Evolutionary conservation across 257 asterid genomes (phyloP).

Genomic region (Plantago major): DNA sequence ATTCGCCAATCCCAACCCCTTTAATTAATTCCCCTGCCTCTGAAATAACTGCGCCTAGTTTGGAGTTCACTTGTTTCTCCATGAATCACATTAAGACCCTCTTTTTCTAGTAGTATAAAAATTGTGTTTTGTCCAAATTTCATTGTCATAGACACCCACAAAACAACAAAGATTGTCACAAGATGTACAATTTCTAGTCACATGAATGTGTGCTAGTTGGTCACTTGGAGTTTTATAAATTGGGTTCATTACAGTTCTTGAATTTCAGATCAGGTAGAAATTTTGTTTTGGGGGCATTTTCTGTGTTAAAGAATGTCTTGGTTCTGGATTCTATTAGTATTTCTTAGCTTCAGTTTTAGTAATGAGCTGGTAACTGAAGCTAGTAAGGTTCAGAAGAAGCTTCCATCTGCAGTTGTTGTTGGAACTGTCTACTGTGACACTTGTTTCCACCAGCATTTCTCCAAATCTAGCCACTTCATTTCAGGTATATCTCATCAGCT

Average conservation of each 20-base stretch:
- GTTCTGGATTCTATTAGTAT: slow-evolving; percentile 30
- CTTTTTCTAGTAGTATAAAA: neutral
- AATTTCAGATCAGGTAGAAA: neutral
- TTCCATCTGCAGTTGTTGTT: slow-evolving; percentile 54
- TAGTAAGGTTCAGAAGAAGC: slow-evolving; percentile 25
- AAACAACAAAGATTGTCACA: slow-evolving; percentile 11
- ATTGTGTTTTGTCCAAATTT: neutral
- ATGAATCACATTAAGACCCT: slow-evolving; percentile 25
- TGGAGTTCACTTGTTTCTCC: slow-evolving; percentile 42
- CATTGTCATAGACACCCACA: slow-evolving; percentile 16
- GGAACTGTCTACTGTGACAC: slow-evolving; percentile 79
- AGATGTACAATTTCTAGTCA: neutral
- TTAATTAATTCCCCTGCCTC: neutral
- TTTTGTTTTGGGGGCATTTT: no score
- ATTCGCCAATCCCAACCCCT: neutral
- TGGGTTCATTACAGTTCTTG: neutral
- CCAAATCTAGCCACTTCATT: slow-evolving; percentile 49
- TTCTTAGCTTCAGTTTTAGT: slow-evolving; percentile 26
- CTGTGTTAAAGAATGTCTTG: slow-evolving; percentile 31
- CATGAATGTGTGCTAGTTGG: slow-evolving; percentile 1
- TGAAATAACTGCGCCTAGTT: slow-evolving; percentile 27
- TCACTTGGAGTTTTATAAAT: slow-evolving; percentile 1
- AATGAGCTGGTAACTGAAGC: slow-evolving; percentile 29
- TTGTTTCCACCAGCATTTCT: slow-evolving; percentile 49
- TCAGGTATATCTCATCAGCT: slow-evolving; percentile 48